phyloP scores from a whole-genome alignment of 495 filamentous ascomycete genomes.

The Lichenothelia convexa region DNA sequence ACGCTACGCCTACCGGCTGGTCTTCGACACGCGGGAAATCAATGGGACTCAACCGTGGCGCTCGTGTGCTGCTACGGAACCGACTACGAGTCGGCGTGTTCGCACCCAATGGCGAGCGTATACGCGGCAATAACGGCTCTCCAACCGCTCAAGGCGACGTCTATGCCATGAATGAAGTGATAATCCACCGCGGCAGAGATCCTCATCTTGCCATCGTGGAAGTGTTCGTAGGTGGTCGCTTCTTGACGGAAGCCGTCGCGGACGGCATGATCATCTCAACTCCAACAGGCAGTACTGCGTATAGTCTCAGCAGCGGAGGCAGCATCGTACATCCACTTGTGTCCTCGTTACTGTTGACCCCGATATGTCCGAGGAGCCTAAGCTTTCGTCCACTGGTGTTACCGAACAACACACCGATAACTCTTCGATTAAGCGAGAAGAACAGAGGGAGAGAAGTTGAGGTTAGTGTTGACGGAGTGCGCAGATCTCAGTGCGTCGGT shows the following conservation, averaged over 20 bases:
- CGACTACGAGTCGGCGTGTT: constrained; percentile 70
- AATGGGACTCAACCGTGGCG: constrained; percentile 54
- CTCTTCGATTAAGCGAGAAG: constrained; percentile 60
- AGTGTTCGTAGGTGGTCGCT: constrained; percentile 66
- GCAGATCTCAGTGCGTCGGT: constrained; percentile 46
- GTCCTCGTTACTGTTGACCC: constrained; percentile 68
- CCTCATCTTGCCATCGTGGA: constrained; percentile 83
- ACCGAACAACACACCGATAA: constrained; percentile 69
- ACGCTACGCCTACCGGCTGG: constrained; percentile 36
- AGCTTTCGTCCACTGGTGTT: constrained; percentile 84
- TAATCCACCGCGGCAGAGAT: constrained; percentile 75
- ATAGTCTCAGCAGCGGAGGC: constrained; percentile 81
- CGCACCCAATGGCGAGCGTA: constrained; percentile 28
- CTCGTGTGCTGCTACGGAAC: constrained; percentile 69
- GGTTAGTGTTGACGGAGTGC: constrained; percentile 72
- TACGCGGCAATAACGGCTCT: constrained; percentile 11
- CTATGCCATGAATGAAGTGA: constrained; percentile 89
- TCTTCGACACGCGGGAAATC: constrained; percentile 57
- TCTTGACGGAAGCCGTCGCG: constrained; percentile 79
- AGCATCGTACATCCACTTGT: constrained; percentile 90
- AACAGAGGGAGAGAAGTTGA: constrained; percentile 73
- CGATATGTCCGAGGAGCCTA: constrained; percentile 81
- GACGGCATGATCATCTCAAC: constrained; percentile 91
- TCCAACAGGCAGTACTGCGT: constrained; percentile 87
- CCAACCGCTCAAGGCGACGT: constrained; percentile 26